Percentiles rank a stretch among this genome's conserved stretches.
Evolutionary conservation across 768 basidiomycete species (phyloP).

Genomic region (Mycena indigotica): DNA sequence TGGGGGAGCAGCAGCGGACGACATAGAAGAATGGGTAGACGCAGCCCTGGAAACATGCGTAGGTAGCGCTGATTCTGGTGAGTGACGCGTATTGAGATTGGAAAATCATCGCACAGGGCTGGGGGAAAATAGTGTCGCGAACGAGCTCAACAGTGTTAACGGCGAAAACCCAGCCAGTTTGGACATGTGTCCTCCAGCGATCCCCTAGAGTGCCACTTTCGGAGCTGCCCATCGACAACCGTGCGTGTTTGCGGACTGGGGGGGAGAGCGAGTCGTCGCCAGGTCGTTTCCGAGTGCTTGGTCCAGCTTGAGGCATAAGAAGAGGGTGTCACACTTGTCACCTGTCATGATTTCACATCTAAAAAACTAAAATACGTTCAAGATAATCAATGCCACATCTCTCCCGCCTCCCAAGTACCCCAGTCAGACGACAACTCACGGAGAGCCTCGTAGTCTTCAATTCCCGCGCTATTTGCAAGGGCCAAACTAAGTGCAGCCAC

Average conservation of each 20-base stretch:
- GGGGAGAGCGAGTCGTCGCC: constrained; percentile 2
- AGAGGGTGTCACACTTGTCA: not conserved
- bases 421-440: constrained; percentile 40
- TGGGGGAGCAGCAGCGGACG: not conserved
- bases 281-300: constrained; percentile 14
- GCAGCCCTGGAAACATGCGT: not conserved
- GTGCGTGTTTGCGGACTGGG: not conserved
- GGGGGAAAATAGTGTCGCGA: constrained; percentile 13
- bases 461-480: constrained; percentile 63
- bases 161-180: constrained; percentile 13
- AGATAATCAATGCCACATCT: constrained; percentile 54
- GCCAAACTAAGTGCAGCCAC: constrained; percentile 61
- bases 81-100: not conserved
- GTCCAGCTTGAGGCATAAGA: not conserved
- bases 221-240: constrained; percentile 12
- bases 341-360: not conserved
- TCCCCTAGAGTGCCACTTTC: constrained; percentile 13
- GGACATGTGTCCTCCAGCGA: constrained; percentile 18
- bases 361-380: not conserved
- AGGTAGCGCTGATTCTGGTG: constrained; percentile 9
- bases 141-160: constrained; percentile 15
- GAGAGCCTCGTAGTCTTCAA: constrained; percentile 58
- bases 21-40: not conserved
- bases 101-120: constrained; percentile 6
- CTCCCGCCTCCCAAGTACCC: constrained; percentile 47